Conservation (phyloP, 169 alveolate species). For the Eimeria falciformis region DNA sequence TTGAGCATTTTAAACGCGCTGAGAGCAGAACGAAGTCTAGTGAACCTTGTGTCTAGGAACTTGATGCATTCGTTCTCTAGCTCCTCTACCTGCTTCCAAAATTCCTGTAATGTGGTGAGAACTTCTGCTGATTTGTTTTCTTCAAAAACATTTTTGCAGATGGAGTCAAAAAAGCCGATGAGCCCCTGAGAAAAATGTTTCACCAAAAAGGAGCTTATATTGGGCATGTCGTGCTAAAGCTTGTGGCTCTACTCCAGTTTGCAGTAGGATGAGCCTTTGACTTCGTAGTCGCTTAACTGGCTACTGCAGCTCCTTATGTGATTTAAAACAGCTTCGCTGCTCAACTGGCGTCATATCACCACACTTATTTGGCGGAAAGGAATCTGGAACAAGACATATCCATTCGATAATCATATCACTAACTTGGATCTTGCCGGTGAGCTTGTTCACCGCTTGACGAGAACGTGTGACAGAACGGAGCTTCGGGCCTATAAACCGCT, state of each 20-base stretch:
- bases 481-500: constrained; percentile 94
- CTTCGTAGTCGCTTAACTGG: no score
- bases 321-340: no score
- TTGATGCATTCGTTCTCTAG: constrained; percentile 91
- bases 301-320: no score
- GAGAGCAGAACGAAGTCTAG: constrained; percentile 92
- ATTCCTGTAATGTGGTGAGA: constrained; percentile 84
- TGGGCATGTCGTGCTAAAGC: no score
- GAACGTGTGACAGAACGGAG: constrained; percentile 94
- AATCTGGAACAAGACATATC: no score
- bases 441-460: constrained; percentile 89
- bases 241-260: no score
- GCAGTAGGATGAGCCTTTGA: no score
- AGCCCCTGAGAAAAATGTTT: constrained; percentile 79
- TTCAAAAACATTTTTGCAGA: constrained; percentile 87
- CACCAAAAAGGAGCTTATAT: no score
- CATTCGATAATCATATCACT: not conserved
- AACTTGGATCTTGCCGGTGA: constrained; percentile 88
- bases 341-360: no score
- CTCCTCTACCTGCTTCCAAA: constrained; percentile 86
- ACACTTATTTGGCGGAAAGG: no score
- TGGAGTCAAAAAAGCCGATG: constrained; percentile 84
- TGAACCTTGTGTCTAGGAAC: constrained; percentile 83
- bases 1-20: constrained; percentile 95
- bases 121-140: constrained; percentile 87